Evolutionary conservation across 73 alveolate genomes (phyloP), one percentile per base, ranked within the genome.

Genomic region (Paramecium tetraurelia): DNA sequence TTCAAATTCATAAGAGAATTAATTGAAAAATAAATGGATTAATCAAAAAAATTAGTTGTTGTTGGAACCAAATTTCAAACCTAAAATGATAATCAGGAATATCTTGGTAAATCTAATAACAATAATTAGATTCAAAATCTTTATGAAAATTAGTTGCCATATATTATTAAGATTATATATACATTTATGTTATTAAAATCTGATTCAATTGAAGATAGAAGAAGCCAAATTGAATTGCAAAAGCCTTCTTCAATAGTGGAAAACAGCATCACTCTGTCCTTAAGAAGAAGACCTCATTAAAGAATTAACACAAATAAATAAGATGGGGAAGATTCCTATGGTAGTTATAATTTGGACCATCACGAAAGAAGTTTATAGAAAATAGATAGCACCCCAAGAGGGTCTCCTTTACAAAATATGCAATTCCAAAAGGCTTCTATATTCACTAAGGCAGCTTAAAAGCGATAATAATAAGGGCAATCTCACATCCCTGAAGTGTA

Each of bases 371-470:
- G 84, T 8, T 31, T 63, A 31, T 31, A 14, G 24, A 63, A 63
- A 31, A 33, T 31, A 31, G 46, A 63, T 63, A 63, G 41, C 24
- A 31, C 84, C 3, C 84, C 84, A 12, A 27, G 84, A 27, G 84
- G 21, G 27, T 63, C 84, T 11, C 84, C 84, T 63, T 20, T 63
- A 63, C 22, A 53, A 53, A 63, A 31, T 33, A 63, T 22, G 46
- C 31, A 27, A 63, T 11, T 63, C 48, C 8, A 63, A 63, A 63
- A 63, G 31, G 27, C 84, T 4, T 63, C 84, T 14, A 72, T 72
- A 2, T 80, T 80, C 33, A 46, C 90, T 20, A 80, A 43, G 24
- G 90, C 90, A 43, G 90, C 90, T 2, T 8, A 43, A 40, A 80
- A 35, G 21, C 16, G 46, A 63, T 33, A 63, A 31, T 31, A 24